Base-by-base conservation (phyloP, 352 stramenopile species). In the Salisapilia sapeloensis region DNA sequence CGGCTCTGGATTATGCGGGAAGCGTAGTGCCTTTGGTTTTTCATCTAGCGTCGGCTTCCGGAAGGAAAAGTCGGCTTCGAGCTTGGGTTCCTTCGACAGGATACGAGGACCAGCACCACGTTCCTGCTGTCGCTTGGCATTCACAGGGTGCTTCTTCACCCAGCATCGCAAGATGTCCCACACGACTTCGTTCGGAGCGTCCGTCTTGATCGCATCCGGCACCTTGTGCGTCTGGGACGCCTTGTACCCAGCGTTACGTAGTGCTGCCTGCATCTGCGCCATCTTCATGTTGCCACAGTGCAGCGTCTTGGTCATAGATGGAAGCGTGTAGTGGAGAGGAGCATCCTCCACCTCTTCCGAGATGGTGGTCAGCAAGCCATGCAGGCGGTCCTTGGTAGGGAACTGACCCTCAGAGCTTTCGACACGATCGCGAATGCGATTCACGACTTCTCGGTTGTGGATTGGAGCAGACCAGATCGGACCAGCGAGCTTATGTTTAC, bases 181-280 rank as follows among this genome's bases (percentile, higher is more conserved):
- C 31, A 99, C 63, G 5, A 99, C 81, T 37, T 93, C 57, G 52
- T 94, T 95, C 3, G 96, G 95, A 13, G 96, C 96, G 53, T 96
- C 90, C 2, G 96, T 99, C 64, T 99, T 99, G 40, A 99, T 69
- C 22, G 94, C 94, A 19, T 95, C 64, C 0, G 95, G 93, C 13
- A 99, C 87, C 50, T 98, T 98, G 62, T 99, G 96, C 42, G 95
- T 96, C 40, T 96, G 91, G 44, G 92, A 98, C 16, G 95, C 84
- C 41, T 87, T 60, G 64, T 98, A 99, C 12, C 94, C 94, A 18
- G 92, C 90, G 50, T 97, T 94, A 25, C 91, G 59, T 15, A 99
- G 67, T 17, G 94, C 94, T 19, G 86, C 81, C 39, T 95, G 76
- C 20, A 99, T 74, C 43, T 92, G 71, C 33, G 83, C 66, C 63